phyloP scores from a whole-genome alignment of 495 filamentous ascomycete species.

The Trichoderma erinaceum region DNA sequence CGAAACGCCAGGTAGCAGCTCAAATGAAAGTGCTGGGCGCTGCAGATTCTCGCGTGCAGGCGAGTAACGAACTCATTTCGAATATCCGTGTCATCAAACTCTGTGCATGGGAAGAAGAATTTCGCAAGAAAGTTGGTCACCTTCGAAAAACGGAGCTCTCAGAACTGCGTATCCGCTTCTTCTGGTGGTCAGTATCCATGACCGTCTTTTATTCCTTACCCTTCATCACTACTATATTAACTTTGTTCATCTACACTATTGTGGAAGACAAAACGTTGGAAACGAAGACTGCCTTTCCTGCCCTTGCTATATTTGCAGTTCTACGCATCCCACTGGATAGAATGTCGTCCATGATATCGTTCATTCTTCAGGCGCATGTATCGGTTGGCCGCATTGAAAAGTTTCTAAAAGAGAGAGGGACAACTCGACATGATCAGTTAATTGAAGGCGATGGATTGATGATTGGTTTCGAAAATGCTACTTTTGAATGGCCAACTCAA shows the following conservation, averaged over 20 bases:
- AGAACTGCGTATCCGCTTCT: neutral
- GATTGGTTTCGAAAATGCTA: conserved; percentile 76
- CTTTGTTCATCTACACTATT: neutral
- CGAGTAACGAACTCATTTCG: neutral
- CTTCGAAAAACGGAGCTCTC: neutral
- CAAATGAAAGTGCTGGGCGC: neutral
- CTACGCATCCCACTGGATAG: neutral
- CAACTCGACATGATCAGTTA: conserved; percentile 88
- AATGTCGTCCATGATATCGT: neutral
- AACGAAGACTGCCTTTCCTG: neutral
- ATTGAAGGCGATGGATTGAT: conserved; percentile 53
- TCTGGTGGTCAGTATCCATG: neutral
- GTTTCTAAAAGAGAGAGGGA: conserved; percentile 90
- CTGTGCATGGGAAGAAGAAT: neutral
- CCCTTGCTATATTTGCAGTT: neutral
- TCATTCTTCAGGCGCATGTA: conserved; percentile 66
- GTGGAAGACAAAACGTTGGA: neutral
- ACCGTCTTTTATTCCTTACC: neutral
- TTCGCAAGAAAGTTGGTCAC: neutral
- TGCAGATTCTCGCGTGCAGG: neutral
- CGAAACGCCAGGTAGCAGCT: neutral
- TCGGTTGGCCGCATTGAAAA: conserved; percentile 95
- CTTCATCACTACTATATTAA: neutral
- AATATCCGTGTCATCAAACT: neutral
- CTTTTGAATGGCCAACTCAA: conserved; percentile 80